Base-by-base conservation (phyloP, 306 rosid genomes). In the Cicer yamashitae region DNA sequence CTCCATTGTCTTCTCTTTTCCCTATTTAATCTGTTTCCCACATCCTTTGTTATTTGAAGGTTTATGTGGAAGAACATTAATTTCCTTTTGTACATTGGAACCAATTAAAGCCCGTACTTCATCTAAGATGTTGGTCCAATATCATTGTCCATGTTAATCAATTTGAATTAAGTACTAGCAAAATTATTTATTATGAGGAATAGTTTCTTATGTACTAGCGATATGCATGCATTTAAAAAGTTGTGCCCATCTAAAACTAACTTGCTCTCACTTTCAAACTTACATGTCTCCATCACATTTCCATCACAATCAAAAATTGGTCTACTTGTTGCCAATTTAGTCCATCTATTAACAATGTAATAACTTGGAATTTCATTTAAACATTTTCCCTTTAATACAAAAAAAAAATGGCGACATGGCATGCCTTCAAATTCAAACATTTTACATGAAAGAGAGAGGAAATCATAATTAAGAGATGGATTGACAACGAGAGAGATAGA, bases 391-490 rank as follows among this genome's bases (percentile, higher is more conserved):
- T 39, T 39, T 39, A 39, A 39, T 39, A 39, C 6, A 39, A 39
- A 39, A 39, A 39, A 25, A 1, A 25, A 47, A 68, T 68, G 73
- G 3, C 22, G 12, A 7, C 73, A 68, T 25, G 59, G 59, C 9
- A 25, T 48, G 0, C 25, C 59, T 68, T 51, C 15, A 70, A 5
- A 70, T 70, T 50, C 47, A 70, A 70, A n/a, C 30, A 3, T 34
- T 30, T 18, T 18, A 18, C 20, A 18, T 1, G 20, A 18, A 18
- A 18, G 20, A 18, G 1, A 18, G 20, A 18, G 20, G 20, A 18
- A 18, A 18, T 18, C 20, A 1, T 18, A 1, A 18, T 18, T 0
- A 1, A 18, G 20, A 18, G 20, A 18, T 18, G 20, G 1, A 18
- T 18, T 18, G 1, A 18, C 20, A 18, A 18, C 1, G 20, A 18